phyloP scores from a whole-genome alignment of 768 basidiomycete species.

The Lactarius sp. region DNA sequence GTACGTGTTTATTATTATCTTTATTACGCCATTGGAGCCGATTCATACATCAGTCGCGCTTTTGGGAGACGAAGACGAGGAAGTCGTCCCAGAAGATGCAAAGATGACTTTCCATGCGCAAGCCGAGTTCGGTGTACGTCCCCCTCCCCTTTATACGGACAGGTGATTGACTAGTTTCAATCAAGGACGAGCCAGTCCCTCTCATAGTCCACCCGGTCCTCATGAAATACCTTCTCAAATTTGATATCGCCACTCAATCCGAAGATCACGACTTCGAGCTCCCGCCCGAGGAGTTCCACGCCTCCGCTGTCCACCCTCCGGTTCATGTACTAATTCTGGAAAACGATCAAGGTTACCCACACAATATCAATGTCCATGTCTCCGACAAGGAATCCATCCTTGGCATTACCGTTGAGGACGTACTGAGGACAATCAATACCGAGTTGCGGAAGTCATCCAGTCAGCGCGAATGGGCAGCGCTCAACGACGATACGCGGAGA shows the following conservation, averaged over 20 bases:
- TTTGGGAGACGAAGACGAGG: slow-evolving; percentile 11
- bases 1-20: background rate
- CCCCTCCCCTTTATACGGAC: background rate
- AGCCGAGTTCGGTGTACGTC: slow-evolving; percentile 7
- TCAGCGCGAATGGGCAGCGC: slow-evolving; percentile 15
- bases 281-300: slow-evolving; percentile 7
- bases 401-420: slow-evolving; percentile 21
- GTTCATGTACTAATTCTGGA: slow-evolving; percentile 8
- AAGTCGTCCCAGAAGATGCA: slow-evolving; percentile 7
- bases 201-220: slow-evolving; percentile 18
- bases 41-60: slow-evolving; percentile 8
- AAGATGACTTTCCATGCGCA: slow-evolving; percentile 16
- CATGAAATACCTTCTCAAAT: slow-evolving; percentile 18
- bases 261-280: slow-evolving; percentile 15
- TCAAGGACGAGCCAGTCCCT: slow-evolving; percentile 17
- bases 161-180: background rate
- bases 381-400: slow-evolving; percentile 2
- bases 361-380: slow-evolving; percentile 15
- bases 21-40: background rate
- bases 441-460: slow-evolving; percentile 18
- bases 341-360: slow-evolving; percentile 18
- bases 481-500: slow-evolving; percentile 12
- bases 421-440: background rate
- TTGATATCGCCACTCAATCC: slow-evolving; percentile 8
- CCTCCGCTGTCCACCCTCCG: slow-evolving; percentile 15